Evolutionary conservation across 164 flowering plant species (phyloP).

Genomic region (Nelumbo lutea): DNA sequence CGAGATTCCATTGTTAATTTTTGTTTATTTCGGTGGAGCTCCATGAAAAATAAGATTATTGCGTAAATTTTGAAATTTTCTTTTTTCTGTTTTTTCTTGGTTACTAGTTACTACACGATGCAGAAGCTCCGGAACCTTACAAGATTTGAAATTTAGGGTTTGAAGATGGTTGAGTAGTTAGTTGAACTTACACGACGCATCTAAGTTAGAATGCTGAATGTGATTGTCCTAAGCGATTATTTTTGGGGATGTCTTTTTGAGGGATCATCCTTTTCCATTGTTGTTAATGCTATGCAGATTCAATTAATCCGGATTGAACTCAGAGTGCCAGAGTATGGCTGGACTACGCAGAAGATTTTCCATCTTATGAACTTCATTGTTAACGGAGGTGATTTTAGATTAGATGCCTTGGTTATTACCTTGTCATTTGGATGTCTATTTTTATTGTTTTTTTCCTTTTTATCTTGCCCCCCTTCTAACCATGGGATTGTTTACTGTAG

Average conservation of each 20-base stretch:
- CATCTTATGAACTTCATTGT: constrained; percentile 97
- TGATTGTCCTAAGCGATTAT: too few species aligned
- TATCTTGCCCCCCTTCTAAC: not conserved
- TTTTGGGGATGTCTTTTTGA: not conserved
- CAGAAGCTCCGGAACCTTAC: not conserved
- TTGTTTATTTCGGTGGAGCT: not conserved
- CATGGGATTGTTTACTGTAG: constrained; percentile 37
- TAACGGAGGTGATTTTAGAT: constrained; percentile 68
- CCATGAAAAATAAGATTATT: not conserved
- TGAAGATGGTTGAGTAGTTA: not conserved
- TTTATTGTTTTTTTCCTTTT: not conserved
- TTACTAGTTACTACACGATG: not conserved
- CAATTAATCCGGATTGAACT: constrained; percentile 82
- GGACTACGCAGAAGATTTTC: constrained; percentile 99
- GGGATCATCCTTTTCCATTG: not conserved
- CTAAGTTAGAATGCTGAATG: too few species aligned
- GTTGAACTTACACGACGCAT: not conserved
- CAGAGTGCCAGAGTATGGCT: constrained; percentile 93
- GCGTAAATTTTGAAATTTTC: not conserved
- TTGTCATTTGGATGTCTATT: not conserved
- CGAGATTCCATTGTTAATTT: not conserved
- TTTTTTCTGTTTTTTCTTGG: not conserved
- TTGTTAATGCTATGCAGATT: constrained; percentile 41
- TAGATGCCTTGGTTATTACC: not conserved
- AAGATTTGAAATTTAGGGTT: not conserved